Evolutionary conservation across 768 basidiomycete genomes (phyloP).

Genomic region (Amyloporia xantha): DNA sequence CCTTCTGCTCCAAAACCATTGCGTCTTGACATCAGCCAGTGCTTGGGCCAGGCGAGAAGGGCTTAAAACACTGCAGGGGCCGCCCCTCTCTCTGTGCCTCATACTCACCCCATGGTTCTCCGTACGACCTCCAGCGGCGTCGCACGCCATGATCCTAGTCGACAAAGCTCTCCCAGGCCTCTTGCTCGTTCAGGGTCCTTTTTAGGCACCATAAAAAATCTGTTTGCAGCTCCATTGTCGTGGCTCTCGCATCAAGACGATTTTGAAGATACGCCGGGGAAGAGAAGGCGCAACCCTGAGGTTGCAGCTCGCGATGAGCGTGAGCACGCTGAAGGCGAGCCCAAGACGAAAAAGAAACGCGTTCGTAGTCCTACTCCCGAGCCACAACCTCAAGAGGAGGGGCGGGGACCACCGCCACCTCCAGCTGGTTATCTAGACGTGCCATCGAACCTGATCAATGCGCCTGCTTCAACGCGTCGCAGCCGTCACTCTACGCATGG

Average conservation of each 20-base stretch:
- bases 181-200: conserved; percentile 24
- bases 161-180: conserved; percentile 9
- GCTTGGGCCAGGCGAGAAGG: neutral
- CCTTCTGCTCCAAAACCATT: too few relatives aligned
- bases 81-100: conserved; percentile 7
- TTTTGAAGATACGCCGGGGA: conserved; percentile 26
- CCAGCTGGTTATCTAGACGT: conserved; percentile 26
- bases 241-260: conserved; percentile 24
- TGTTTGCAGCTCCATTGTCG: conserved; percentile 26
- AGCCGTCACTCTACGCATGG: conserved; percentile 4
- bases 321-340: conserved; percentile 14
- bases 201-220: conserved; percentile 28
- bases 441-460: conserved; percentile 14
- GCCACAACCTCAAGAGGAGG: conserved; percentile 5
- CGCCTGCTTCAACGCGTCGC: conserved; percentile 5
- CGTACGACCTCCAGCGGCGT: conserved; percentile 9
- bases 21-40: conserved; percentile 1
- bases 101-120: conserved; percentile 10
- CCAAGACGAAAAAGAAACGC: conserved; percentile 25
- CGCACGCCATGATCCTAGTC: conserved; percentile 9
- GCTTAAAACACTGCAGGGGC: neutral
- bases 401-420: neutral
- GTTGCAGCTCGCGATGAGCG: conserved; percentile 14
- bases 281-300: conserved; percentile 21
- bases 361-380: conserved; percentile 19